Percentiles rank a stretch among this genome's conserved stretches.
phyloP scores from a whole-genome alignment of 768 basidiomycete species.

The Tylopilus sp. region DNA sequence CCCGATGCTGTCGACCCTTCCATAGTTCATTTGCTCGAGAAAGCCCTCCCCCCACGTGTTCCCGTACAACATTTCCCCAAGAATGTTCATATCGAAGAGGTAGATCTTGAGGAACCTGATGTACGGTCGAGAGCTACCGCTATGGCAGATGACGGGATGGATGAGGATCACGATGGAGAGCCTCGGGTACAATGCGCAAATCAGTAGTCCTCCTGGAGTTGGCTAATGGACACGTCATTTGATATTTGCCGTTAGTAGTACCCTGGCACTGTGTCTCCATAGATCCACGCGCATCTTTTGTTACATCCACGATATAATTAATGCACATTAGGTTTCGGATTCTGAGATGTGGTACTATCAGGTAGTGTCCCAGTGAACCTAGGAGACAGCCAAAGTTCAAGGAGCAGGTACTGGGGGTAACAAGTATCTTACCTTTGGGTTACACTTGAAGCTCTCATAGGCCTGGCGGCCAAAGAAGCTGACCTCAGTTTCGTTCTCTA shows the following conservation, averaged over 20 bases:
- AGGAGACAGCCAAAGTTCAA: neutral
- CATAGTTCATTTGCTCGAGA: slow-evolving; percentile 71
- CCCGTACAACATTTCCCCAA: slow-evolving; percentile 66
- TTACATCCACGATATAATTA: slow-evolving; percentile 32
- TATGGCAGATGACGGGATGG: slow-evolving; percentile 79
- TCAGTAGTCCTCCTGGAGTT: slow-evolving; percentile 47
- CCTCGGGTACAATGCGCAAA: slow-evolving; percentile 96
- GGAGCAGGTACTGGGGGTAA: neutral
- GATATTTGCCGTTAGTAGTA: slow-evolving; percentile 22
- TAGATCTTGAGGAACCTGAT: slow-evolving; percentile 76
- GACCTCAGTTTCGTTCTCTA: slow-evolving; percentile 95
- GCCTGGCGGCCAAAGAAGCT: slow-evolving; percentile 80
- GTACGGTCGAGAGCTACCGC: slow-evolving; percentile 45
- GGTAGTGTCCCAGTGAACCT: slow-evolving; percentile 30
- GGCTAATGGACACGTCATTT: slow-evolving; percentile 12
- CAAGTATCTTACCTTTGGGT: slow-evolving; percentile 65
- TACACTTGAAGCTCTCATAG: slow-evolving; percentile 77
- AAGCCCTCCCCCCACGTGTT: slow-evolving; percentile 77
- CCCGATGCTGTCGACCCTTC: slow-evolving; percentile 74
- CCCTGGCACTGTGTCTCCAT: slow-evolving; percentile 20
- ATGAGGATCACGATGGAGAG: slow-evolving; percentile 83
- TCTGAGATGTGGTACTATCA: slow-evolving; percentile 7
- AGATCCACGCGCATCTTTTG: slow-evolving; percentile 28
- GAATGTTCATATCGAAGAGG: slow-evolving; percentile 75
- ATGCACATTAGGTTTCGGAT: slow-evolving; percentile 16